Conservation (phyloP, 2,329 filamentous ascomycete genomes). For the Aspergillus ustus region DNA sequence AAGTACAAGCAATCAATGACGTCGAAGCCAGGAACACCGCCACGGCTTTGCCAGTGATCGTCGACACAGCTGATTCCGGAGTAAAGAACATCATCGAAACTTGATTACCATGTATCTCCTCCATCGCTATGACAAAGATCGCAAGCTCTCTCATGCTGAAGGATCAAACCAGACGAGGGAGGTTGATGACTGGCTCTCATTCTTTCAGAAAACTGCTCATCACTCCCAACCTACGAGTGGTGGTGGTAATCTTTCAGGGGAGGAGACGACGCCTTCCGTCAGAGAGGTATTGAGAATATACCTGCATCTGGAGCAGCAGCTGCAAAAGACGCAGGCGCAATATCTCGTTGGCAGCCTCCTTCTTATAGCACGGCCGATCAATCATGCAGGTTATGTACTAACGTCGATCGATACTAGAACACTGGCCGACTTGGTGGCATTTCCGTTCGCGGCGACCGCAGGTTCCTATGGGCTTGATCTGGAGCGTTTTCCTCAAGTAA, state of each 20-base stretch:
- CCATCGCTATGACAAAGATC: neutral
- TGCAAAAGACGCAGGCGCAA: slow-evolving; percentile 8
- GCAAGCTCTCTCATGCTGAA: neutral
- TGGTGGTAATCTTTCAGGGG: too few relatives aligned
- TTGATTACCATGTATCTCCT: slow-evolving; percentile 3
- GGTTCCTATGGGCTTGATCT: slow-evolving; percentile 12
- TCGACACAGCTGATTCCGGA: neutral
- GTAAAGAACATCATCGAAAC: neutral
- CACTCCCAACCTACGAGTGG: neutral
- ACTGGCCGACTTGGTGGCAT: slow-evolving; percentile 15
- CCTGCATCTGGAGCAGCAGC: slow-evolving; percentile 16
- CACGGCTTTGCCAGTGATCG: neutral
- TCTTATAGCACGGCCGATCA: neutral
- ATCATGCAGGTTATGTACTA: too few relatives aligned
- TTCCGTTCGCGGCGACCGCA: slow-evolving; percentile 19
- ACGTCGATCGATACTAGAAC: slow-evolving; percentile 10
- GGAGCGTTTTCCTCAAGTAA: slow-evolving; percentile 21
- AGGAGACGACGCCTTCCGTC: neutral
- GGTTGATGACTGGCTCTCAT: neutral
- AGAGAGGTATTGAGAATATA: slow-evolving; percentile 17
- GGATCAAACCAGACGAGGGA: neutral
- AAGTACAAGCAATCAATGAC: neutral
- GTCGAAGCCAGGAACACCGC: neutral
- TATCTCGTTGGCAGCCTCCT: slow-evolving; percentile 19
- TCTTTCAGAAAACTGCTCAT: neutral